Evolutionary conservation across 352 stramenopile genomes (phyloP).

Genomic region (Phytophthora tentaculata): DNA sequence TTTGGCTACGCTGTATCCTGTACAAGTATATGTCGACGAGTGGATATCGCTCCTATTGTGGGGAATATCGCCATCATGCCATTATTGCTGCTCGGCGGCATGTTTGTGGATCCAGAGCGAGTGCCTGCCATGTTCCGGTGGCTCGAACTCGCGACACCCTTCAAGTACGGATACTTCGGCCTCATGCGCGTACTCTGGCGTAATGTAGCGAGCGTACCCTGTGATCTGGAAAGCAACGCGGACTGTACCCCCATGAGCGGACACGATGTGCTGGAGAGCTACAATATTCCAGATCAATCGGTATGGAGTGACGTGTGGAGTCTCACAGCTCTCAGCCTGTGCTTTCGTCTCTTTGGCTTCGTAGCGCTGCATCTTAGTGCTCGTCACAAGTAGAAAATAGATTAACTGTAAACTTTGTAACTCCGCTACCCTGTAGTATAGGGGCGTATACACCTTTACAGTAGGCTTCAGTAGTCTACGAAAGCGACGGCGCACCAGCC

Average conservation of each 20-base stretch:
- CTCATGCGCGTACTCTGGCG: constrained; percentile 50
- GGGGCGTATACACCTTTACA: constrained; percentile 2
- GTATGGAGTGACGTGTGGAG: constrained; percentile 39
- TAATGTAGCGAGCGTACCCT: constrained; percentile 35
- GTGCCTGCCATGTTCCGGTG: constrained; percentile 47
- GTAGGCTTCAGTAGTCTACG: constrained; percentile 22
- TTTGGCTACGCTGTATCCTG: constrained; percentile 55
- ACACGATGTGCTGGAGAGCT: constrained; percentile 45
- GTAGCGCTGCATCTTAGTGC: constrained; percentile 36
- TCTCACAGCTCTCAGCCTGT: constrained; percentile 42
- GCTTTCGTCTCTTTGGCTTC: constrained; percentile 49
- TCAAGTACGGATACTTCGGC: constrained; percentile 60
- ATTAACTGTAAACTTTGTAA: constrained; percentile 12
- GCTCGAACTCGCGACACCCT: constrained; percentile 51
- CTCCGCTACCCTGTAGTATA: constrained; percentile 14
- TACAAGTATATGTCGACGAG: constrained; percentile 38
- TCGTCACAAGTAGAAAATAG: constrained; percentile 31
- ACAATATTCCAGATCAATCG: constrained; percentile 43
- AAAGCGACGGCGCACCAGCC: constrained; percentile 33
- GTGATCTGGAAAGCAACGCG: constrained; percentile 19
- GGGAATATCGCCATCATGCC: constrained; percentile 55
- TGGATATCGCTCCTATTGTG: constrained; percentile 54
- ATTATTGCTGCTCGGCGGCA: constrained; percentile 50
- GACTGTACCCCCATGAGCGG: constrained; percentile 42
- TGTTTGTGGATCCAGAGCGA: constrained; percentile 49